Conservation (phyloP, 805 yeast species). For the Yamadazyma insecticola region DNA sequence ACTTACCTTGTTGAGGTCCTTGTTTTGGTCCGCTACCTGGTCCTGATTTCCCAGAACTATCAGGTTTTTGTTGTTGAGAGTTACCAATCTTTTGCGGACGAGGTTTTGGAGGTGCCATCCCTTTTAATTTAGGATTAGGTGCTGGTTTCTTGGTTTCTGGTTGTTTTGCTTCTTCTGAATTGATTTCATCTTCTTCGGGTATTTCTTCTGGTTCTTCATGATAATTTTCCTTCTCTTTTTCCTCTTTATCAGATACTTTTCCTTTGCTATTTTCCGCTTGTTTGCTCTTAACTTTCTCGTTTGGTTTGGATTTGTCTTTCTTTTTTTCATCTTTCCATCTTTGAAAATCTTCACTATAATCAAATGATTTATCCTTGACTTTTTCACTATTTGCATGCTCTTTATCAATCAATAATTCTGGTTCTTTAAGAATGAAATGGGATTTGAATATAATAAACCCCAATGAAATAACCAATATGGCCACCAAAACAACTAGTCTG, state of each 20-base stretch:
- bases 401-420: not conserved
- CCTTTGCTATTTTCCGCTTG: not conserved
- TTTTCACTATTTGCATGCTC: not conserved
- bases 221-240: constrained; percentile 3
- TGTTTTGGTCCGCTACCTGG: constrained; percentile 3
- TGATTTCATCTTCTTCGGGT: not conserved
- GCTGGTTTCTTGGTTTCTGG: not conserved
- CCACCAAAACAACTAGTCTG: constrained; percentile 5
- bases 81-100: not conserved
- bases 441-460: constrained; percentile 2
- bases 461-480: constrained; percentile 1
- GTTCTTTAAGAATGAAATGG: not conserved
- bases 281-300: not conserved
- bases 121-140: constrained; percentile 2
- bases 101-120: constrained; percentile 1
- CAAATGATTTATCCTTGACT: not conserved
- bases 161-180: not conserved
- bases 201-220: not conserved
- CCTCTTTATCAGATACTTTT: constrained; percentile 1
- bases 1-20: constrained; percentile 1
- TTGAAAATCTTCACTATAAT: constrained; percentile 4
- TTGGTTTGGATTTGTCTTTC: not conserved
- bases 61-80: not conserved
- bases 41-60: not conserved
- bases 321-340: constrained; percentile 6